phyloP scores from a whole-genome alignment of 225 moss, liverwort and hornwort genomes.

The Asterella californica region DNA sequence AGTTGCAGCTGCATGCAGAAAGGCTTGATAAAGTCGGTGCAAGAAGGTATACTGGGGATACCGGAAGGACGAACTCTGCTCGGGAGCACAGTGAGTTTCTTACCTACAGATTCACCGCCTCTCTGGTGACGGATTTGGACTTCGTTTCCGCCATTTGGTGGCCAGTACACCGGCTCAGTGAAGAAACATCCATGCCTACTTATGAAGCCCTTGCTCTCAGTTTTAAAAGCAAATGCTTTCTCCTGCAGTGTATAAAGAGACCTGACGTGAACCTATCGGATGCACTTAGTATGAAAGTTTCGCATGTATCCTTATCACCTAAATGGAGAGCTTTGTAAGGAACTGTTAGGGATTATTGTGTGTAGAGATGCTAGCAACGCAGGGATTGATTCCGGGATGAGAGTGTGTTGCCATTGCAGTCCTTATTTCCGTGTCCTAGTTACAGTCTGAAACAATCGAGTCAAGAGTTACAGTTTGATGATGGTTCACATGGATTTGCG shows the following conservation, averaged over 20 bases:
- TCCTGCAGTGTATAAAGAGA: background rate
- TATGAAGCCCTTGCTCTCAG: background rate
- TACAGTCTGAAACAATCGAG: background rate
- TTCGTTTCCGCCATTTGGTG: background rate
- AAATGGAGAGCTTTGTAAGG: background rate
- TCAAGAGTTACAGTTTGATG: background rate
- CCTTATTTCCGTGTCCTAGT: background rate
- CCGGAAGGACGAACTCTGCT: constrained; percentile 59
- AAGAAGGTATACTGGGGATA: constrained; percentile 43
- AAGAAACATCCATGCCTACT: background rate
- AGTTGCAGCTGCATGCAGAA: constrained; percentile 42
- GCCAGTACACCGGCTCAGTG: background rate
- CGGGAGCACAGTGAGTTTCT: constrained; percentile 51
- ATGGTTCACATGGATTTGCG: background rate
- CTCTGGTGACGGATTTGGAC: background rate
- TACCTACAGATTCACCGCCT: background rate
- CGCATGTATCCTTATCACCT: background rate
- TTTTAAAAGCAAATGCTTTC: background rate
- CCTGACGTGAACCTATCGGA: background rate
- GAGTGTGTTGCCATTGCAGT: background rate
- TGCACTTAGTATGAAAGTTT: background rate
- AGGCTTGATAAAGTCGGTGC: constrained; percentile 47
- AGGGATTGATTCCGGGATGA: background rate
- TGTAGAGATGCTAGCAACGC: background rate
- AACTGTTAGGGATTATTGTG: background rate